Base-by-base conservation (phyloP, 2,329 filamentous ascomycete genomes). In the Volutella citrinella region DNA sequence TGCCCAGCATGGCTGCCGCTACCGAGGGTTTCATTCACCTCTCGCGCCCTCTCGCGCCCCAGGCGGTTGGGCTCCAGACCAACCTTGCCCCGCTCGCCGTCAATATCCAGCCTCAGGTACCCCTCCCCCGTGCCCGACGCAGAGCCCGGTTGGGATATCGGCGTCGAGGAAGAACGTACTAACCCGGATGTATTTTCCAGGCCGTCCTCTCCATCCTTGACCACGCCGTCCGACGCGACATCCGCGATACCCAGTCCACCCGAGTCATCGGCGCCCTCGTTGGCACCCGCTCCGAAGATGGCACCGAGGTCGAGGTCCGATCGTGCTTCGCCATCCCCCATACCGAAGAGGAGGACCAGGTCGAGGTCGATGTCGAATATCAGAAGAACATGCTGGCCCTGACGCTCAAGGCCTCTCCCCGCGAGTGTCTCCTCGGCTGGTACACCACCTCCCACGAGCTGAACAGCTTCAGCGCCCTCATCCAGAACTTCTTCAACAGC, bases 301-400 rank as follows among this genome's bases (percentile, higher is more conserved):
- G 91, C 65, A 88, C 86, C 60, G 91, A 97, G 66, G 87, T 95
- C 57, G 89, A 95, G 68, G 93, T 98, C 57, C 83, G 88, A 60
- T 94, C 88, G 60, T 91, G 88, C 71, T 98, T 98, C 64, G 93
- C 93, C 51, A 95, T 98, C 59, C 90, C 91, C 50, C 93, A 98
- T 73, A 97, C 91, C 52, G 93, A 98, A 71, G 95, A 91, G 52
- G 86, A 90, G 63, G 93, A 98, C 68, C 93, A 98, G 69, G 93
- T 98, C 56, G 93, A 98, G 69, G 93, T 98, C 47, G 93, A 98
- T 63, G 95, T 98, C 77, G 93, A 98, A 69, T 98, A 97, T 69
- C 93, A 98, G 72, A 97, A 97, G 79, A 90, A 91, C 66, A 98
- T 98, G 93, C 82, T 97, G 38, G 84, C 87, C 40, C 74, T 98